phyloP scores from a whole-genome alignment of 2,329 filamentous ascomycete species.

The Colletotrichum neosansevieriae region DNA sequence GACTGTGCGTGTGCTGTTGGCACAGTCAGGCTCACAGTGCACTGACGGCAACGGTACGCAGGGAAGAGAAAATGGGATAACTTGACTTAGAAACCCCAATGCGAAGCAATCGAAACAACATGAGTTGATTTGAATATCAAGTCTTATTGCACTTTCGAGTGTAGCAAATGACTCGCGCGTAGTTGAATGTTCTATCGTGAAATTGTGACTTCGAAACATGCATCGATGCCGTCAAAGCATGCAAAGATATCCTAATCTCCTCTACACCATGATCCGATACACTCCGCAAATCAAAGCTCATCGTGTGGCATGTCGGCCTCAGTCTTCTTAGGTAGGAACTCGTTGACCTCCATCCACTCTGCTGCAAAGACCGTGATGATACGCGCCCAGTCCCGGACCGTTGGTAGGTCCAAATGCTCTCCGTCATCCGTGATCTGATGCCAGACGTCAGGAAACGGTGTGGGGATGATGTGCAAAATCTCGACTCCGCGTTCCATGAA shows the following conservation, averaged over 20 bases:
- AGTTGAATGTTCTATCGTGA: too few species aligned
- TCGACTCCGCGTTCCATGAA: slow-evolving; percentile 90
- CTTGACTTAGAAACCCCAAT: too few species aligned
- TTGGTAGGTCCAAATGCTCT: slow-evolving; percentile 83
- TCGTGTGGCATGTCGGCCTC: slow-evolving; percentile 44
- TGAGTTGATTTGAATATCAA: background rate
- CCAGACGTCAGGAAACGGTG: slow-evolving; percentile 87
- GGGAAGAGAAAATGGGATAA: too few species aligned
- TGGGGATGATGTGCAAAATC: slow-evolving; percentile 89
- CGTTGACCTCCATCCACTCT: slow-evolving; percentile 88
- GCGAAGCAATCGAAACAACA: too few species aligned
- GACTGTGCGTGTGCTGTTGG: background rate
- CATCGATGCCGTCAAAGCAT: background rate
- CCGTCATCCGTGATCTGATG: slow-evolving; percentile 87
- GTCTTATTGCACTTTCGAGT: too few species aligned
- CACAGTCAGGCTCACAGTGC: slow-evolving; percentile 7
- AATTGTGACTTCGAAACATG: background rate
- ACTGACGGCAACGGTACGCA: background rate
- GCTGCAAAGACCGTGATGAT: slow-evolving; percentile 86
- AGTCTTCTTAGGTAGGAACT: slow-evolving; percentile 49
- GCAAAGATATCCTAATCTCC: background rate
- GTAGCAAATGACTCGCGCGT: too few species aligned
- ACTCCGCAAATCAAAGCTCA: slow-evolving; percentile 26
- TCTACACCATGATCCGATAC: background rate
- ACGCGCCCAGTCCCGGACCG: slow-evolving; percentile 87